Base-by-base conservation (phyloP, 257 asterid genomes). In the Cynanchum wilfordii region DNA sequence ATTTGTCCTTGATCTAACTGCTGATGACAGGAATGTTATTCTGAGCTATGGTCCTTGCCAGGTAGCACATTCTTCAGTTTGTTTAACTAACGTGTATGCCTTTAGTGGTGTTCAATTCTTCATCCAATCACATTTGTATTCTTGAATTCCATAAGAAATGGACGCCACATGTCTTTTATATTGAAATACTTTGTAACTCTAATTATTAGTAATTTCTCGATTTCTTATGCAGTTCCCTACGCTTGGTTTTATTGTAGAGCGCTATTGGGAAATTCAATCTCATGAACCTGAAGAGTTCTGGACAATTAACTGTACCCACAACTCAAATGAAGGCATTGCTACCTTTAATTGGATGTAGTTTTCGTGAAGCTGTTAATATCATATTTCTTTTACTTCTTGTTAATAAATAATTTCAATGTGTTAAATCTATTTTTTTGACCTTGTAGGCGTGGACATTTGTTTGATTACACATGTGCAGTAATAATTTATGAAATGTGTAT, bases 21-120 rank as follows among this genome's bases (percentile, higher is more conserved):
- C 91, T 9, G 96, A 87, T 55, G 95, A 89, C 71, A 83, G 82
- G 75, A 95, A 86, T 81, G 58, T 95, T 77, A 69, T 95, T 78
- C 77, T 95, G 69, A 95, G 99, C 76, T 95, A 95, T 66, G 99
- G 99, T 70, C 99, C 99, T 77, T 95, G 98, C 89, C 99, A 95
- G 96, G 99, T 94, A 84, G 27, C 70, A 22, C 2, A 12, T 44
- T 17, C 27, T 36, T 33, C 30, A 8, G n/a, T 62, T 45, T 29
- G n/a, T 45, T 68, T 67, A 40, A 44, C 29, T 5, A 51, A 51
- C 17, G 8, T 51, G 1, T 51, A 16, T 16, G 12, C 9, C 20
- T 42, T 64, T 27, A 60, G 36, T 24, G 38, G 69, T 25, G 22
- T 33, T 15, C 30, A 25, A 16, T 19, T 29, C 58, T 29, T 68